Percentiles rank a stretch among this genome's conserved stretches.
These are phyloP conservation scores for Kodamaea anthophila DNA, from an alignment of 1,139 yeast species.

Conservation along the genomic window DNA sequence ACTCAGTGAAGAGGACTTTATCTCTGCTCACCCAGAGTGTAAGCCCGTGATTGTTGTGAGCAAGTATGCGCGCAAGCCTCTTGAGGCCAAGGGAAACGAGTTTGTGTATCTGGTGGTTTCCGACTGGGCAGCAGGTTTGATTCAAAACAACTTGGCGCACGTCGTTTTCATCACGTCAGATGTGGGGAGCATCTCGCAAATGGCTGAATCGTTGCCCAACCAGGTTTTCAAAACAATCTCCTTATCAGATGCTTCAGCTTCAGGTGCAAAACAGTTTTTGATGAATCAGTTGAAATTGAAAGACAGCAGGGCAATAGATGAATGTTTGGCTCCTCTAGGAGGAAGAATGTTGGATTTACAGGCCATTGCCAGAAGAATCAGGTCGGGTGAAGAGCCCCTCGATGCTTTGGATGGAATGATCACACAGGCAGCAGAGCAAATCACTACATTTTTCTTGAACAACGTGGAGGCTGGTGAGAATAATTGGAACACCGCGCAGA, in stretches of 20 bases:
- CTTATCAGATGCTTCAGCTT: conserved; percentile 74
- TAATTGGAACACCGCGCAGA: conserved; percentile 73
- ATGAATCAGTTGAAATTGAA: conserved; percentile 44
- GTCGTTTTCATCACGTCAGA: conserved; percentile 85
- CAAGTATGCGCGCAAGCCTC: conserved; percentile 52
- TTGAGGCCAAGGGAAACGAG: conserved; percentile 31
- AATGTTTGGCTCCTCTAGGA: conserved; percentile 70
- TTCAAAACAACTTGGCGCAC: conserved; percentile 79
- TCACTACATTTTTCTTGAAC: conserved; percentile 70
- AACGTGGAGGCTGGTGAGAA: conserved; percentile 31
- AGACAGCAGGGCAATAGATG: conserved; percentile 36
- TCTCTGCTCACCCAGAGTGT: conserved; percentile 79
- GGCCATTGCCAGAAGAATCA: conserved; percentile 79
- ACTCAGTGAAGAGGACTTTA: conserved; percentile 69
- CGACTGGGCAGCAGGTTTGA: conserved; percentile 80
- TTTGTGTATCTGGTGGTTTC: conserved; percentile 73
- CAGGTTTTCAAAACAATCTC: conserved; percentile 74
- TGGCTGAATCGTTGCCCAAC: conserved; percentile 72
- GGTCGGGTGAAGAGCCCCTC: conserved; percentile 76
- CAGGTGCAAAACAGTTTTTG: conserved; percentile 69
- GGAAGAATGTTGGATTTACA: conserved; percentile 94
- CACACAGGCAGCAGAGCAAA: conserved; percentile 79
- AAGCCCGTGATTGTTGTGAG: conserved; percentile 85
- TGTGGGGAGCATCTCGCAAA: conserved; percentile 63
- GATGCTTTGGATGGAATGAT: conserved; percentile 78